Conservation (phyloP, 768 basidiomycete species). For the Strobilomyces dryophilus region DNA sequence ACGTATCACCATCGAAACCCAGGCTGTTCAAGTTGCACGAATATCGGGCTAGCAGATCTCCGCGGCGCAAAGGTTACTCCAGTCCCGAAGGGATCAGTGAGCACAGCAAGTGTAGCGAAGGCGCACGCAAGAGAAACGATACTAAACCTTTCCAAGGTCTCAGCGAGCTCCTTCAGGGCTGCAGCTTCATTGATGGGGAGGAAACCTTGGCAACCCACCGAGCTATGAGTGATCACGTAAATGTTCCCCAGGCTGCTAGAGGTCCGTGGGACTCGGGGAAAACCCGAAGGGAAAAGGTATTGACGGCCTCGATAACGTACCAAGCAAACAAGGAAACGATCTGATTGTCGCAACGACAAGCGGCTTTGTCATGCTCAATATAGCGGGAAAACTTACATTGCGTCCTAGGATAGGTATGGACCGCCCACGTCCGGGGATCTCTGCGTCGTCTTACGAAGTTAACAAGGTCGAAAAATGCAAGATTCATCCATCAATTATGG, state of each 20-base stretch:
- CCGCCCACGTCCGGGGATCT: background rate
- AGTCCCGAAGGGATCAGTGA: background rate
- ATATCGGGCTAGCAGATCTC: background rate
- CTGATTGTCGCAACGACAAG: background rate
- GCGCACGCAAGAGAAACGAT: background rate
- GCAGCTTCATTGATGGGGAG: background rate
- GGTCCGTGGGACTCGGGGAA: background rate
- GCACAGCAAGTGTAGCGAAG: background rate
- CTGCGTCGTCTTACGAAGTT: background rate
- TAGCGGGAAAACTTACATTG: background rate
- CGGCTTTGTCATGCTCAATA: background rate
- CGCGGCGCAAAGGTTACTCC: background rate
- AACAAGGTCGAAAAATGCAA: background rate
- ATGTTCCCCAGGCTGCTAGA: background rate
- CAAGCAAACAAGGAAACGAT: background rate
- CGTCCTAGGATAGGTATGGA: background rate
- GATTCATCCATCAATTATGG: background rate
- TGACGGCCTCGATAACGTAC: background rate
- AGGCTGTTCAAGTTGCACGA: too few relatives aligned
- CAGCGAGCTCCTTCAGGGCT: background rate
- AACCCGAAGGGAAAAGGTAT: background rate
- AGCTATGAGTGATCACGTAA: background rate
- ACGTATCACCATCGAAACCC: too few relatives aligned
- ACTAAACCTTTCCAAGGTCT: background rate
- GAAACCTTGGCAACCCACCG: background rate